These are phyloP conservation scores for Trametes meyenii DNA, from an alignment of 768 basidiomycete species.

Conservation along the genomic window DNA sequence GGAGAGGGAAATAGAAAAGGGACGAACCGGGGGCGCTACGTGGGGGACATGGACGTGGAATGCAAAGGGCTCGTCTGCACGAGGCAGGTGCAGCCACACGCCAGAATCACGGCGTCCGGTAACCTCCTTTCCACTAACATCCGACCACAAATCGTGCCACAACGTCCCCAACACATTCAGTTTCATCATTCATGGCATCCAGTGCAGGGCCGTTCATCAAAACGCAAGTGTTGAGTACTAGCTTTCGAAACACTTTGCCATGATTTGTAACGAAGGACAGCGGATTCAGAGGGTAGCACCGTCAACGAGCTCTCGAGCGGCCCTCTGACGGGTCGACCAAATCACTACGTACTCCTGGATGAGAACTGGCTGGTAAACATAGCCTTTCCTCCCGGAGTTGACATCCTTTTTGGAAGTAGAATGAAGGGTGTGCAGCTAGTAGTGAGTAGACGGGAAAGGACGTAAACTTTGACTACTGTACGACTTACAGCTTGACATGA, in stretches of 20 bases:
- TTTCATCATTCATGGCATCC: background rate
- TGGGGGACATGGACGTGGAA: constrained; percentile 4
- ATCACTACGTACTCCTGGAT: too few relatives aligned
- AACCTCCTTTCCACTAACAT: background rate
- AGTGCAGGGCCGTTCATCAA: background rate
- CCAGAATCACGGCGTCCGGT: constrained; percentile 8
- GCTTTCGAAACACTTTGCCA: background rate
- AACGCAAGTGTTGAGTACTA: background rate
- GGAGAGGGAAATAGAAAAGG: background rate
- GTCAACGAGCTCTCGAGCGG: too few relatives aligned
- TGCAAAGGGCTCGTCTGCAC: constrained; percentile 1
- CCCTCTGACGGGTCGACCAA: too few relatives aligned
- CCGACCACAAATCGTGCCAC: constrained; percentile 1
- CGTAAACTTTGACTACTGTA: too few relatives aligned
- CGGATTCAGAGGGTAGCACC: too few relatives aligned
- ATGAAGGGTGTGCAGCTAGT: too few relatives aligned
- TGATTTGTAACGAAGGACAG: too few relatives aligned
- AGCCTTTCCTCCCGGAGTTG: too few relatives aligned
- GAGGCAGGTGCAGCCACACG: background rate
- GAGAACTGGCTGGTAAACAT: too few relatives aligned
- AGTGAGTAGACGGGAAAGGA: too few relatives aligned
- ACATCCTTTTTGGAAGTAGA: too few relatives aligned
- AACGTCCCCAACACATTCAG: background rate
- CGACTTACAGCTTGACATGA: too few relatives aligned
- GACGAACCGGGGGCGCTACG: background rate